Conservation (phyloP, 345 rosid species). For the Gossypium herbaceum region DNA sequence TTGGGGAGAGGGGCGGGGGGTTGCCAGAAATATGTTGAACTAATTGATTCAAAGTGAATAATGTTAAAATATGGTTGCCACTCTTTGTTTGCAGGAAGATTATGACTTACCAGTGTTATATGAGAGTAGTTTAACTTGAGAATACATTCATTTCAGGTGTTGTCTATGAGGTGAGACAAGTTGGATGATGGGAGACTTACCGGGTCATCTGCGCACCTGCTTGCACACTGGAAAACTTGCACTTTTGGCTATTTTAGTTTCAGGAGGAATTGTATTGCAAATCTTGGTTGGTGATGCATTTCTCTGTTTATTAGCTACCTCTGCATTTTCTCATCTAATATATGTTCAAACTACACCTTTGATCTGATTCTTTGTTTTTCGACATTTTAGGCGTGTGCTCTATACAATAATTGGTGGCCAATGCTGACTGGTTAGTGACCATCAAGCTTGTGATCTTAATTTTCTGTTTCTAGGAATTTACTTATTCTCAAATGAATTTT, state of each 20-base stretch:
- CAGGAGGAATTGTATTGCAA: slow-evolving; percentile 83
- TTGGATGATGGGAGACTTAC: slow-evolving; percentile 68
- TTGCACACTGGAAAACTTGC: slow-evolving; percentile 84
- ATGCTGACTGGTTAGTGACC: slow-evolving; percentile 69
- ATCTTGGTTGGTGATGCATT: slow-evolving; percentile 55
- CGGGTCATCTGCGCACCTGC: slow-evolving; percentile 70
- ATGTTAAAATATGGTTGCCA: background rate
- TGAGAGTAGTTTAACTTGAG: background rate
- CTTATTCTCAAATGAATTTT: slow-evolving; percentile 1
- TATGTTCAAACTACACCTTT: background rate
- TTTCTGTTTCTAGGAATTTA: background rate
- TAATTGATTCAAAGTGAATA: background rate
- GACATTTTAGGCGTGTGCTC: slow-evolving; percentile 77
- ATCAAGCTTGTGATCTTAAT: slow-evolving; percentile 1
- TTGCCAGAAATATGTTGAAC: background rate
- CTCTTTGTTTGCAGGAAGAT: background rate
- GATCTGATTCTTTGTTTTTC: slow-evolving; percentile 13
- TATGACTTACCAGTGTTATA: background rate
- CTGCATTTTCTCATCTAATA: background rate
- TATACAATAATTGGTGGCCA: slow-evolving; percentile 98
- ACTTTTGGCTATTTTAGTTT: slow-evolving; percentile 77
- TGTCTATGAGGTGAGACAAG: slow-evolving; percentile 31
- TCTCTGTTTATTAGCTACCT: background rate
- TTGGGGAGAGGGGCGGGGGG: too few relatives aligned
- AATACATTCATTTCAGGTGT: slow-evolving; percentile 27